These are phyloP conservation scores for Tephrocybe sp. DNA, from an alignment of 768 basidiomycete species.

Conservation along the genomic window DNA sequence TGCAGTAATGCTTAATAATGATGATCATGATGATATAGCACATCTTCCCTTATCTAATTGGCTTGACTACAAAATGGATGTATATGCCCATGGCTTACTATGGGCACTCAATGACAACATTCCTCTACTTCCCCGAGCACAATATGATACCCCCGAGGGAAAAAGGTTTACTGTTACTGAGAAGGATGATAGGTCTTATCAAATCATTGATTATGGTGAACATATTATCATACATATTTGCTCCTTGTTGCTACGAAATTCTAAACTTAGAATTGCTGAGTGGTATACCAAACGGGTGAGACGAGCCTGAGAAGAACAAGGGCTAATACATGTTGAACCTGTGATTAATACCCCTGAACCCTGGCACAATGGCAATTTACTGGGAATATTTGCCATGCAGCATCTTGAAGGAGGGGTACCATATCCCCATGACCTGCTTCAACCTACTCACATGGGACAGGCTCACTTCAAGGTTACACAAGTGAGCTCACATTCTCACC, in stretches of 20 bases:
- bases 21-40: background rate
- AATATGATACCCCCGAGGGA: background rate
- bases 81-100: background rate
- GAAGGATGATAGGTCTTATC: slow-evolving; percentile 1
- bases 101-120: no score
- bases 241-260: background rate
- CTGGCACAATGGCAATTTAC: background rate
- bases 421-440: background rate
- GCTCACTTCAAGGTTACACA: background rate
- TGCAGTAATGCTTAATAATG: background rate
- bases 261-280: background rate
- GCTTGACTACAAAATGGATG: slow-evolving; percentile 6
- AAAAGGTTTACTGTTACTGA: background rate
- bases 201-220: no score
- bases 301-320: background rate
- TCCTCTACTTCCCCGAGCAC: background rate
- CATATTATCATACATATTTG: background rate
- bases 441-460: background rate
- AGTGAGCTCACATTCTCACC: background rate
- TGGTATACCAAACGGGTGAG: slow-evolving; percentile 4
- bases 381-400: background rate
- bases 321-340: background rate
- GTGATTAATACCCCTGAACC: background rate
- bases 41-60: no score
- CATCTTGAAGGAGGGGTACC: background rate